Conservation (phyloP, 2,329 filamentous ascomycete genomes). For the Ceratocystiopsis sp. region DNA sequence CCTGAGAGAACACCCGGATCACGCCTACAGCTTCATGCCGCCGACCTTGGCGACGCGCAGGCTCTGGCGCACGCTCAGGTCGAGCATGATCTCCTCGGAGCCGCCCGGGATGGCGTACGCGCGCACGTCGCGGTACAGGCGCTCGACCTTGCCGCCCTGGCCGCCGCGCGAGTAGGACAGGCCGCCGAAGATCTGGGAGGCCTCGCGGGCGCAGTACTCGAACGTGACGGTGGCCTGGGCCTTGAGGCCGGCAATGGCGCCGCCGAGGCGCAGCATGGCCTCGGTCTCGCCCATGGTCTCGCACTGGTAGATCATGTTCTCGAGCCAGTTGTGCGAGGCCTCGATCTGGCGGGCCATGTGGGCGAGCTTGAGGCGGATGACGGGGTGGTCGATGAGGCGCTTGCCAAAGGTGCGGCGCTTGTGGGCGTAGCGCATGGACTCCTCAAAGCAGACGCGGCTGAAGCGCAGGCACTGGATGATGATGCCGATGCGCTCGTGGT, state of each 20-base stretch:
- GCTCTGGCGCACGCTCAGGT: conserved; percentile 81
- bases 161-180: conserved; percentile 83
- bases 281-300: conserved; percentile 84
- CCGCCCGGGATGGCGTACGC: conserved; percentile 95
- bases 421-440: conserved; percentile 90
- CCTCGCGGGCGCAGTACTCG: conserved; percentile 93
- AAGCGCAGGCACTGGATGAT: conserved; percentile 96
- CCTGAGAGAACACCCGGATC: background rate
- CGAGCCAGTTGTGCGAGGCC: conserved; percentile 90
- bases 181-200: conserved; percentile 93
- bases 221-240: conserved; percentile 89
- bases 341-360: conserved; percentile 98
- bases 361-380: conserved; percentile 93
- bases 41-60: conserved; percentile 64
- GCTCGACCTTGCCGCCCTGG: conserved; percentile 88
- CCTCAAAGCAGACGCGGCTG: conserved; percentile 91
- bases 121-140: conserved; percentile 84
- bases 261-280: conserved; percentile 89
- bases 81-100: conserved; percentile 96
- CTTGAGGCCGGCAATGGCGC: conserved; percentile 85
- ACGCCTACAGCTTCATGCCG: conserved; percentile 76
- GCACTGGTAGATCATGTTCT: conserved; percentile 88
- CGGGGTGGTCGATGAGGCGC: conserved; percentile 88
- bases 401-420: conserved; percentile 96
- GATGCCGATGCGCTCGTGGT: conserved; percentile 97